Evolutionary conservation across 2,329 filamentous ascomycete species (phyloP).

Genomic region (Xylaria sp.): DNA sequence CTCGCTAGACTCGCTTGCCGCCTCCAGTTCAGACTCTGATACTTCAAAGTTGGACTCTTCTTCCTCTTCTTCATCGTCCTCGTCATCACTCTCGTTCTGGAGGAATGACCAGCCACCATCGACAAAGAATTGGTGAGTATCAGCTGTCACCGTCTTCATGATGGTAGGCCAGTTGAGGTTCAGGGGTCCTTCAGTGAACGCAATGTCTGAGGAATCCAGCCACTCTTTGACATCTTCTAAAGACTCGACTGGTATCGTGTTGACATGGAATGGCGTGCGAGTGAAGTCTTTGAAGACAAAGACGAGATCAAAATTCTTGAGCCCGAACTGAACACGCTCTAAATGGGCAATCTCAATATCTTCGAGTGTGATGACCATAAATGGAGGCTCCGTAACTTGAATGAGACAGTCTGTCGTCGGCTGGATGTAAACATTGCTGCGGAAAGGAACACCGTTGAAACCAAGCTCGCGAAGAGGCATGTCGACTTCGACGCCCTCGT

Average conservation of each 20-base stretch:
- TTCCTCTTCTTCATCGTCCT: conserved; percentile 82
- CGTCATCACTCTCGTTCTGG: conserved; percentile 86
- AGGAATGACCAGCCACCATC: conserved; percentile 97
- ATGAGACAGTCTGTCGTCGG: conserved; percentile 97
- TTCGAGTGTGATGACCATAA: conserved; percentile 93
- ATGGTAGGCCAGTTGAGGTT: conserved; percentile 99
- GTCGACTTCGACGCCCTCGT: conserved; percentile 90
- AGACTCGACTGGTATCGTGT: conserved; percentile 96
- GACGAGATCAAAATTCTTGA: conserved; percentile 99
- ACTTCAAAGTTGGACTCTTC: conserved; percentile 95
- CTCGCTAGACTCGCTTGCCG: conserved; percentile 78
- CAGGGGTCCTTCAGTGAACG: conserved; percentile 91
- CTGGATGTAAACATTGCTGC: conserved; percentile 94
- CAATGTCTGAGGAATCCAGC: conserved; percentile 94
- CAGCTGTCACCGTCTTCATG: conserved; percentile 97
- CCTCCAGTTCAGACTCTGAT: conserved; percentile 85
- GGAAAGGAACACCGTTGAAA: conserved; percentile 95
- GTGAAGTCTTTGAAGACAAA: conserved; percentile 98
- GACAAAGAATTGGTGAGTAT: conserved; percentile 93
- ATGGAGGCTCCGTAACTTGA: conserved; percentile 95
- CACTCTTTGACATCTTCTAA: conserved; percentile 97
- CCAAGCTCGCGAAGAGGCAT: conserved; percentile 97
- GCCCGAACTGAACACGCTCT: conserved; percentile 93
- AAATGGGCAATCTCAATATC: conserved; percentile 97
- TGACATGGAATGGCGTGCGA: conserved; percentile 90